Evolutionary conservation across 139 green algal genomes (phyloP), one percentile per base, ranked within the genome.

Genomic region (Picochlorum sp.): DNA sequence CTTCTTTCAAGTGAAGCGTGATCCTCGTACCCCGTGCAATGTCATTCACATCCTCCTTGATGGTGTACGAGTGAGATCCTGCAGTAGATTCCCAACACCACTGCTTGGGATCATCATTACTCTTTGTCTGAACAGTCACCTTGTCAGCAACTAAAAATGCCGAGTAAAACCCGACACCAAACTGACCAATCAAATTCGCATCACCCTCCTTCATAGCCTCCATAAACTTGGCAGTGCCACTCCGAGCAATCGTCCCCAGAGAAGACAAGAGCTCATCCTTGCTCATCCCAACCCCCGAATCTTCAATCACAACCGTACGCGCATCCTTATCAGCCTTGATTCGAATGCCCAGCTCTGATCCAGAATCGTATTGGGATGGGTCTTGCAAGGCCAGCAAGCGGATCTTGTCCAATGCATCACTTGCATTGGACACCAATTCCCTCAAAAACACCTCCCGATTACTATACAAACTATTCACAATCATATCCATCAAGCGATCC

Each of bases 131-230:
- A 49, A 98, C 93, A 0, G 57, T 85, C 38, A 98, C 85, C 2
- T 66, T 60, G 77, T 95, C 86, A 13, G 86, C 81, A 6, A 85
- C 77, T 49, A 99, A 82, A 81, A 98, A 99, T 14, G 90, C 83
- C 0, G 87, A 96, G 83, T 99, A 99, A 79, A 99, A 99, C 56
- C 94, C 94, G 15, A 99, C 94, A 61, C 94, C 94, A 85, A 99
- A 99, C 73, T 88, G 83, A 26, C 91, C 91, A 58, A 97, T 97
- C 9, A 97, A 78, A 81, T 94, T 96, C 66, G 76, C 76, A 66
- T 95, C 90, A 1, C 73, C 73, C 70, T 88, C 81, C 77, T 95
- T 93, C 54, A 97, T 71, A n/a, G 83, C 83, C 78, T 97, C 90
- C 78, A 95, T 91, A 74, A 99, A 98, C 73, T 97, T 97, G 68